phyloP scores from a whole-genome alignment of 176 grass and related monocot genomes.

The Bromus sterilis region DNA sequence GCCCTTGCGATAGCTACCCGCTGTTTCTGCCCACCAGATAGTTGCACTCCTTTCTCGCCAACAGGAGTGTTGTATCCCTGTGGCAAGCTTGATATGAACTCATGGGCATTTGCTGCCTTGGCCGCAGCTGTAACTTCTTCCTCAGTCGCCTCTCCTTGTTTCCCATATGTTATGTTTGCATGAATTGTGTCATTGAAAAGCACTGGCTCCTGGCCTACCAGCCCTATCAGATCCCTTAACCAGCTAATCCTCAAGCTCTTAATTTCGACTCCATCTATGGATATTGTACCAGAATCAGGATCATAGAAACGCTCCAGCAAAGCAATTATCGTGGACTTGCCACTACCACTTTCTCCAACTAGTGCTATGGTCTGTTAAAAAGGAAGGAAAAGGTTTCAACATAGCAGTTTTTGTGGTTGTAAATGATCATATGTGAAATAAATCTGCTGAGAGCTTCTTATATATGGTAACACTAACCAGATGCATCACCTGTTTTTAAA shows the following conservation, averaged over 20 bases:
- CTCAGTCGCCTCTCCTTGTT: constrained; percentile 23
- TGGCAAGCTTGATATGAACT: constrained; percentile 45
- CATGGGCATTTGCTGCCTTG: constrained; percentile 49
- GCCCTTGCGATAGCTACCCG: constrained; percentile 51
- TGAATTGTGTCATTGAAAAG: constrained; percentile 58
- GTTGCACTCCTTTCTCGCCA: constrained; percentile 45
- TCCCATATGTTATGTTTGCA: constrained; percentile 43
- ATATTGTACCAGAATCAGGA: constrained; percentile 44
- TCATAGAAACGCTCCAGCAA: constrained; percentile 73
- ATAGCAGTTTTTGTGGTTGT: not conserved
- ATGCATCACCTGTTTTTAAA: not conserved
- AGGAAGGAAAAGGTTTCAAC: not conserved
- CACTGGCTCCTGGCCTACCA: constrained; percentile 52
- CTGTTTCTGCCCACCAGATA: constrained; percentile 64
- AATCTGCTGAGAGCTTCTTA: not conserved
- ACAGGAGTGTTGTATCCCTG: constrained; percentile 41
- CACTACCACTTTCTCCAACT: constrained; percentile 67
- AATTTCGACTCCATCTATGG: constrained; percentile 46
- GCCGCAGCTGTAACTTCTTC: constrained; percentile 31
- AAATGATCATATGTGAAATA: not conserved
- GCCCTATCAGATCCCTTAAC: constrained; percentile 45
- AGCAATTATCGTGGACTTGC: constrained; percentile 65
- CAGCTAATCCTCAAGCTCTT: constrained; percentile 37
- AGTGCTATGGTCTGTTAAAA: constrained; percentile 51
- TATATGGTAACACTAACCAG: not conserved